Base-by-base conservation (phyloP, 495 filamentous ascomycete genomes). In the Pseudoneurospora amorphoporcata region DNA sequence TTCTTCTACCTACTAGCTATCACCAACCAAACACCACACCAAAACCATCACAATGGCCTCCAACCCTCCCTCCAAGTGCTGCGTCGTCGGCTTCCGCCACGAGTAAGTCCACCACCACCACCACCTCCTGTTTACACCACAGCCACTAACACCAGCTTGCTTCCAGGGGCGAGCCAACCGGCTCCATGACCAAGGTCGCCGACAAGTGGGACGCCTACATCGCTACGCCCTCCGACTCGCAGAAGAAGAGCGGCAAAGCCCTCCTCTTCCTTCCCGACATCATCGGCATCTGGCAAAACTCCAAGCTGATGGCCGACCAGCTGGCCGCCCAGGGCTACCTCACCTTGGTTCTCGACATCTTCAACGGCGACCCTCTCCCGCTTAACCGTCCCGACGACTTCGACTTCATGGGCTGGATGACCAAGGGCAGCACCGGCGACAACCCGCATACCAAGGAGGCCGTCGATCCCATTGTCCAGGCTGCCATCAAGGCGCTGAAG, bases 281-380 rank as follows among this genome's bases (percentile, higher is more conserved):
- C 76, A 86, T 92, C 76, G 87, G 91, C 73, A 87, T 92, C 80
- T 93, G 88, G 85, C 83, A 87, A 79, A 96, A 96, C 83, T 84
- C 88, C 77, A 85, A 94, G 83, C 87, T 97, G 68, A 83, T 94
- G 72, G 93, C 92, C 72, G 93, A 96, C 83, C 90, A 93, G 79
- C 93, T 87, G 73, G 94, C 94, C 72, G 89, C 88, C 76, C 91
- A 92, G 77, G 94, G 93, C 58, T 97, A 94, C 81, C 85, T 92
- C 29, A 89, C 89, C 61, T 80, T 94, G 32, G 84, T 97, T 75
- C 87, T 92, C 72, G 94, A 97, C 79, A 82, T 91, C 72, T 92
- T 95, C 85, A 86, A 90, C 53, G 92, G 92, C 69, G 91, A 96
- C 76, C 75, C 88, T 17, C 77, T 92, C 76, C 71, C 77, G 17